Base-by-base conservation (phyloP, 2,329 filamentous ascomycete genomes). In the Ceratocystis ficicola region DNA sequence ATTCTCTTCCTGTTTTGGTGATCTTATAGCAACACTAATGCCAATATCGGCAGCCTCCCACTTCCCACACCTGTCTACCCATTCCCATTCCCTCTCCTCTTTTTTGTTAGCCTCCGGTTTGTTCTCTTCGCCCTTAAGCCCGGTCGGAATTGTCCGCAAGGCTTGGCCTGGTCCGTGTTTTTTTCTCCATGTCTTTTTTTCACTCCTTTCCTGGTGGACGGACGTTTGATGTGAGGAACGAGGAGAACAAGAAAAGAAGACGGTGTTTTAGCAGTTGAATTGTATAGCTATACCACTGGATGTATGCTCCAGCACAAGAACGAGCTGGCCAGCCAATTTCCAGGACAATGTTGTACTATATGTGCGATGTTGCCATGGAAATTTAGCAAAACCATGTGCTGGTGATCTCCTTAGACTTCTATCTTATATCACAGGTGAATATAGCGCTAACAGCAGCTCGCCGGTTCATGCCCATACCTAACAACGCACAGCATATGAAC, bases 141-240 rank as follows among this genome's bases (percentile, higher is more conserved):
- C 36, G 25, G 25, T 30, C 52, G 52, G 52, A 57, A 57, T 57
- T 57, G 52, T 30, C 52, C 52, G 52, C 52, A 22, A 22, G 52
- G 4, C 52, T 57, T 57, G 52, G 52, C 52, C 52, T 57, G 52
- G 52, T 57, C 52, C 52, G 52, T 57, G 52, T 57, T 50, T 8
- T 50, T 50, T 50, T 50, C 20, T 50, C 22, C 20, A n/a, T 55
- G 50, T 55, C 22, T 57, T 57, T 32, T 57, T 57, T 57, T 28
- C 30, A 28, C 25, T 30, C 5, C 28, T 30, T 25, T 57, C 30
- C 12, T 25, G 10, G 15, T 30, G 52, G 3, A 57, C 52, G 52
- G 52, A 57, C 52, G 30, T 57, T 30, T n/a, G 46, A 20, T n/a
- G 46, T n/a, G 22, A 12, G 36, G 12, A 41, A 41, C 36, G 36